Conservation (phyloP, 257 asterid species). For the Fraxinus cuspidata region DNA sequence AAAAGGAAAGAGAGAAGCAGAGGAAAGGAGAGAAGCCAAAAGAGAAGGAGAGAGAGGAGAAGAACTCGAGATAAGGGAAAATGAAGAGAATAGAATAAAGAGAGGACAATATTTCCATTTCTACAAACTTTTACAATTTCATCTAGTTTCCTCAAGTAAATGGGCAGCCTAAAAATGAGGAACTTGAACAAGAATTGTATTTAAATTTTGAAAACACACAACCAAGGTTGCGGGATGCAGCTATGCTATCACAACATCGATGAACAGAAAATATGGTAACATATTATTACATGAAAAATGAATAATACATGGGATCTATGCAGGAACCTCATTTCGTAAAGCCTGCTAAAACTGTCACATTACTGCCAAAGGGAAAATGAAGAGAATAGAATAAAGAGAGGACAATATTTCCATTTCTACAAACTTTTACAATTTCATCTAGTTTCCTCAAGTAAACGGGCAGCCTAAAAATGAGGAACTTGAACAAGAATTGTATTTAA, state of each 20-base stretch:
- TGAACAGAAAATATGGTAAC: not conserved
- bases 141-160: too few species aligned
- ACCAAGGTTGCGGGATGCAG: too few species aligned
- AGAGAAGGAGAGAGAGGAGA: not conserved
- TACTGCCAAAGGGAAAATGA: constrained; percentile 4
- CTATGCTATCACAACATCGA: too few species aligned
- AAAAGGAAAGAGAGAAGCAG: constrained; percentile 11
- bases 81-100: constrained; percentile 4
- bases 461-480: too few species aligned
- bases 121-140: too few species aligned
- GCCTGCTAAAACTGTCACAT: not conserved
- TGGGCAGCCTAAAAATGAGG: too few species aligned
- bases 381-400: constrained; percentile 9
- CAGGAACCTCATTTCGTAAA: not conserved
- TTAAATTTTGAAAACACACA: too few species aligned
- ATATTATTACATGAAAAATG: not conserved
- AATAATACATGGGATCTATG: not conserved
- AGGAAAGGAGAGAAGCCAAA: not conserved
- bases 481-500: too few species aligned
- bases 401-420: too few species aligned
- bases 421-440: too few species aligned
- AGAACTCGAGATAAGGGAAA: not conserved
- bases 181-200: too few species aligned
- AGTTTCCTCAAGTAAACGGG: too few species aligned
- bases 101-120: not conserved